These are phyloP conservation scores for Agaricus subrufescens DNA, from an alignment of 768 basidiomycete species.

Conservation along the genomic window DNA sequence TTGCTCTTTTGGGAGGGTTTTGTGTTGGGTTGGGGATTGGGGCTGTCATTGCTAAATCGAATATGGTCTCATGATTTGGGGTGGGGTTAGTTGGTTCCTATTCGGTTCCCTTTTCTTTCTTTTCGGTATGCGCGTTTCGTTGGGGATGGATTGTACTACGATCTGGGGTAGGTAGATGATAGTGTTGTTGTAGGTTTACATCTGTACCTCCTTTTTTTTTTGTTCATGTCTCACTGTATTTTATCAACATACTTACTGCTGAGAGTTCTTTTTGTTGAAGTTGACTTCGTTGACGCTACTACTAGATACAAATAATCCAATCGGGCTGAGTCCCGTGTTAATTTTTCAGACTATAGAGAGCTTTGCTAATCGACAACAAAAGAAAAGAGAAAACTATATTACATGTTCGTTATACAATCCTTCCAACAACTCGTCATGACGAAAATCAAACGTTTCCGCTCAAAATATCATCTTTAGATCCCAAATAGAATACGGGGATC, in stretches of 20 bases:
- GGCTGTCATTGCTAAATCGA: not conserved
- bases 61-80: not conserved
- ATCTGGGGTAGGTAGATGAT: no score
- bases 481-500: constrained; percentile 31
- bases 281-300: no score
- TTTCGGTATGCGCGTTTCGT: no score
- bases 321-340: no score
- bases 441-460: constrained; percentile 15
- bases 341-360: no score
- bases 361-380: no score
- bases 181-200: no score
- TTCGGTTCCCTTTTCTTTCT: not conserved
- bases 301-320: no score
- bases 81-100: not conserved
- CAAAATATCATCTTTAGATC: constrained; percentile 24
- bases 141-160: no score
- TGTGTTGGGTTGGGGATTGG: constrained; percentile 35
- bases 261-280: no score
- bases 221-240: not conserved
- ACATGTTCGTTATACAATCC: no score
- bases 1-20: constrained; percentile 34
- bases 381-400: no score
- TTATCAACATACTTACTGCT: not conserved
- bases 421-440: not conserved
- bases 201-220: not conserved